Conservation (phyloP, 495 filamentous ascomycete species). For the Neurospora sp. region DNA sequence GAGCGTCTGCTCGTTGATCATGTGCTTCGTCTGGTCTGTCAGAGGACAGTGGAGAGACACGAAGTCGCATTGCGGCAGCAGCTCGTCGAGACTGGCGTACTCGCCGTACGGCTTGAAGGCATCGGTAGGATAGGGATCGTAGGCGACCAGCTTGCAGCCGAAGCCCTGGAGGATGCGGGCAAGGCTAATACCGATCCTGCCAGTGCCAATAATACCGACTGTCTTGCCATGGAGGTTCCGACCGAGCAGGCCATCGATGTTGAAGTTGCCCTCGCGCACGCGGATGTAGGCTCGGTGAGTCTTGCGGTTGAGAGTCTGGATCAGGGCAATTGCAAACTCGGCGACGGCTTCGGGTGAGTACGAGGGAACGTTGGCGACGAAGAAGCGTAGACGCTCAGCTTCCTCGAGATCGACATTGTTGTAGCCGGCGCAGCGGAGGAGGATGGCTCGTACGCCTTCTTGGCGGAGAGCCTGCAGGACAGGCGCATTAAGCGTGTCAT, state of each 20-base stretch:
- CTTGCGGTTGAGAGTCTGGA: conserved; percentile 60
- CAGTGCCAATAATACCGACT: conserved; percentile 45
- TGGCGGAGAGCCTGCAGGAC: conserved; percentile 42
- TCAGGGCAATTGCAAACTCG: conserved; percentile 58
- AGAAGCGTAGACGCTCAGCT: conserved; percentile 47
- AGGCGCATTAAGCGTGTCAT: conserved; percentile 44
- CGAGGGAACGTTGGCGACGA: conserved; percentile 57
- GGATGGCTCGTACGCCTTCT: conserved; percentile 43
- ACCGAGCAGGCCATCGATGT: conserved; percentile 53
- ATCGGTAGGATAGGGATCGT: conserved; percentile 42
- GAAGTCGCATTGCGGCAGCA: conserved; percentile 48
- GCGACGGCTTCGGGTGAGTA: conserved; percentile 66
- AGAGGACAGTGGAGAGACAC: conserved; percentile 59
- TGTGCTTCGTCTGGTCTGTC: conserved; percentile 45
- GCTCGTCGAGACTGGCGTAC: conserved; percentile 43
- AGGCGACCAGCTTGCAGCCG: conserved; percentile 49
- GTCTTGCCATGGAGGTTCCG: conserved; percentile 51
- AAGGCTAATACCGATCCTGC: conserved; percentile 42
- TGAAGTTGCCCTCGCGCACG: conserved; percentile 63
- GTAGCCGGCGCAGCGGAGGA: conserved; percentile 61
- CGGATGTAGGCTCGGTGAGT: conserved; percentile 64
- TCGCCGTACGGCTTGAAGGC: conserved; percentile 42
- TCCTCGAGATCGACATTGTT: conserved; percentile 54
- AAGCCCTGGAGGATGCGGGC: conserved; percentile 51
- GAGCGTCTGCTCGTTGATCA: conserved; percentile 48